Conservation (phyloP, 129 eudicot genomes). For the Helichrysum umbraculigerum region DNA sequence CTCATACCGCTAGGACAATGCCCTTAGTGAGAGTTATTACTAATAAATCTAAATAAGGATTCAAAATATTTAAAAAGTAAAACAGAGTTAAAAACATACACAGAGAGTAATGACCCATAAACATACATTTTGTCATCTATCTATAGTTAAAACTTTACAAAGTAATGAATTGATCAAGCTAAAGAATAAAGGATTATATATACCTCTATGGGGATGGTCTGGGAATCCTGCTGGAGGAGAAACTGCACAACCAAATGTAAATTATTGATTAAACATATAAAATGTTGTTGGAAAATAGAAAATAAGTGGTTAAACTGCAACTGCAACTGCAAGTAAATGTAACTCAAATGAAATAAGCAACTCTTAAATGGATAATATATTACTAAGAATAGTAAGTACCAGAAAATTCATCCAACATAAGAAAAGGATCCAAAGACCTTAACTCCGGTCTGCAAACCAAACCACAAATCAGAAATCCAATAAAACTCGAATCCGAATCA, state of each 20-base stretch:
- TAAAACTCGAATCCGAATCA: background rate
- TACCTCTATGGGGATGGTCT: slow-evolving; percentile 18
- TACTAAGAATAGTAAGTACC: slow-evolving; percentile 33
- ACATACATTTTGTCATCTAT: background rate
- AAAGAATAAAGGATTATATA: background rate
- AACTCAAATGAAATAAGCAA: background rate
- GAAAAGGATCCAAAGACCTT: slow-evolving; percentile 87
- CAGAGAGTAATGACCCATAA: no score
- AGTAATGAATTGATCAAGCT: background rate
- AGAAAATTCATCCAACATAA: slow-evolving; percentile 84
- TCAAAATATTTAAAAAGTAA: no score
- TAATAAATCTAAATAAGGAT: no score
- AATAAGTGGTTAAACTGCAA: no score
- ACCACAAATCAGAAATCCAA: background rate
- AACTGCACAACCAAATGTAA: slow-evolving; percentile 7
- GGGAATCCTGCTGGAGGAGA: slow-evolving; percentile 13
- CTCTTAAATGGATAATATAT: background rate
- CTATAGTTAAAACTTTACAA: background rate
- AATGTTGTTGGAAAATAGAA: no score
- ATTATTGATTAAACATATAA: no score
- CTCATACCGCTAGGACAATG: no score
- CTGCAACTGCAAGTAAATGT: no score
- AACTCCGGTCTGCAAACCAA: slow-evolving; percentile 59
- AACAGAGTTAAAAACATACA: no score
- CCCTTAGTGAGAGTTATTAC: no score